phyloP scores from a whole-genome alignment of 768 basidiomycete species.

The Kwoniella botswanensis region DNA sequence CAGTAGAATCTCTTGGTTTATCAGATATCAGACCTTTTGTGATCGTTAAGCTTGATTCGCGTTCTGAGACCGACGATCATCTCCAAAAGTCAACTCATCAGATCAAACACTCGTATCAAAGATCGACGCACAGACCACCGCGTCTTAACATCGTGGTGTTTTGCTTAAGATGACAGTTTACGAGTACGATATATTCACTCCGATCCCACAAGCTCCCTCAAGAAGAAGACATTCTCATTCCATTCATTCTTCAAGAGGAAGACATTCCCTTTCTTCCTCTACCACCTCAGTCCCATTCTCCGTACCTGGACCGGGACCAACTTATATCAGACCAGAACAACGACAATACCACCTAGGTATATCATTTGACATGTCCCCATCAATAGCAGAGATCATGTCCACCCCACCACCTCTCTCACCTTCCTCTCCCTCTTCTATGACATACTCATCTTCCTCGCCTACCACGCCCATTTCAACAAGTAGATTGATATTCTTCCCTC shows the following conservation, averaged over 20 bases:
- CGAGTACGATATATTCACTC: background rate
- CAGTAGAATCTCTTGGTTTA: too few relatives aligned
- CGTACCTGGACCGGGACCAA: background rate
- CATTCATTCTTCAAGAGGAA: background rate
- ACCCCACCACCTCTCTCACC: constrained; percentile 1
- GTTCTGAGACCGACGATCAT: background rate
- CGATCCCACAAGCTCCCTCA: background rate
- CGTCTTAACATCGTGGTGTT: background rate
- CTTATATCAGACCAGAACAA: background rate
- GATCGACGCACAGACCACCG: constrained; percentile 3
- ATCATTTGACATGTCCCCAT: constrained; percentile 1
- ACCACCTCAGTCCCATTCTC: background rate
- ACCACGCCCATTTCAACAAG: background rate
- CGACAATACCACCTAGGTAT: background rate
- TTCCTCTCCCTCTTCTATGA: background rate
- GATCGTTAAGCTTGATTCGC: background rate
- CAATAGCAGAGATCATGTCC: constrained; percentile 3
- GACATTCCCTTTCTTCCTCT: background rate
- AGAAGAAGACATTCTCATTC: background rate
- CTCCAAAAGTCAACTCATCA: background rate
- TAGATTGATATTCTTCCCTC: constrained; percentile 10
- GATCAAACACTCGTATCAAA: too few relatives aligned
- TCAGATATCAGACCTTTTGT: too few relatives aligned
- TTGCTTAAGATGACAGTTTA: background rate
- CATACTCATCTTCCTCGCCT: background rate